Percentiles rank a stretch among this genome's conserved stretches.
phyloP scores from a whole-genome alignment of 2,329 filamentous ascomycete species.

The Aureobasidium zeae region DNA sequence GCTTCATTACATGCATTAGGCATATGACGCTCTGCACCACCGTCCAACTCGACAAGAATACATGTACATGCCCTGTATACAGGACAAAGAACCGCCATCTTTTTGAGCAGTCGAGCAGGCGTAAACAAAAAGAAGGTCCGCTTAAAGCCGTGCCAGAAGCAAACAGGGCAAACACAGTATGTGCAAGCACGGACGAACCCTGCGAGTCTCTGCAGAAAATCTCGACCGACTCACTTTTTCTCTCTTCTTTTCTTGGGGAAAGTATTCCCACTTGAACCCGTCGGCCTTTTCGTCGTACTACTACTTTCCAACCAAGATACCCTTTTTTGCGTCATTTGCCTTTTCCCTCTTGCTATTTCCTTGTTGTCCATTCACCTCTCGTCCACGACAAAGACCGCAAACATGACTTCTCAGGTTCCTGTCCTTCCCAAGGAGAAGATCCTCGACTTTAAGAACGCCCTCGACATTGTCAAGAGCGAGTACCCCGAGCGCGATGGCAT shows the following conservation, averaged over 20 bases:
- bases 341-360: constrained; percentile 14
- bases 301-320: constrained; percentile 15
- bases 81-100: not conserved
- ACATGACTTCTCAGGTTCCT: constrained; percentile 40
- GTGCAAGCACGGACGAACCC: not conserved
- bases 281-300: constrained; percentile 12
- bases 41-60: no score
- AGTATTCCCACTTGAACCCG: constrained; percentile 25
- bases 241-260: constrained; percentile 41
- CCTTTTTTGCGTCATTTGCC: constrained; percentile 14
- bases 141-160: constrained; percentile 2
- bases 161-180: constrained; percentile 1
- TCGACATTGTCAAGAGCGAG: constrained; percentile 67
- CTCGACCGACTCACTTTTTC: constrained; percentile 19
- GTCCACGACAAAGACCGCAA: constrained; percentile 61
- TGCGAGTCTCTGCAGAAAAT: constrained; percentile 11
- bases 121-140: constrained; percentile 9
- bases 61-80: no score
- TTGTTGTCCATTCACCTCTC: constrained; percentile 29
- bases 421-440: constrained; percentile 44
- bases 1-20: not conserved
- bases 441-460: constrained; percentile 64
- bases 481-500: constrained; percentile 79
- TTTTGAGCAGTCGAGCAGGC: no score
- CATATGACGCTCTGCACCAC: not conserved